phyloP scores from a whole-genome alignment of 805 yeast species.

The Priceomyces carsonii region DNA sequence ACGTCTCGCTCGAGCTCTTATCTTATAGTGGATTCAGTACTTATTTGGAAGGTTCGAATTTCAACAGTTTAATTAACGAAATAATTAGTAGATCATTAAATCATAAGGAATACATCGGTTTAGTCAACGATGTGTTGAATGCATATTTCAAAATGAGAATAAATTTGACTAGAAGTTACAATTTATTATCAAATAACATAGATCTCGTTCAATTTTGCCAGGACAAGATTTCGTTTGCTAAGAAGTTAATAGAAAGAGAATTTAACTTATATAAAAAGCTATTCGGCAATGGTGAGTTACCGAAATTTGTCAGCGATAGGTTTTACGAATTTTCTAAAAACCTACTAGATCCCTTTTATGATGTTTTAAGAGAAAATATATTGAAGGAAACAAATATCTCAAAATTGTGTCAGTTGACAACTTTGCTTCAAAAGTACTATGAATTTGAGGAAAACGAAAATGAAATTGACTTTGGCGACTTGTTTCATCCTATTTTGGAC shows the following conservation, averaged over 20 bases:
- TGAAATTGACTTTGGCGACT: conserved; percentile 50
- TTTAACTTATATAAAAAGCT: conserved; percentile 54
- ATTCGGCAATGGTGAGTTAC: conserved; percentile 31
- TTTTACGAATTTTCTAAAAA: conserved; percentile 61
- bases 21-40: conserved; percentile 60
- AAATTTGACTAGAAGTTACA: conserved; percentile 45
- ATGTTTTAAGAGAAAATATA: conserved; percentile 61
- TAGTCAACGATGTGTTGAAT: conserved; percentile 63
- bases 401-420: conserved; percentile 71
- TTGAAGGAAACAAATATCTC: conserved; percentile 70
- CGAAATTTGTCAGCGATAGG: conserved; percentile 20
- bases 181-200: conserved; percentile 20
- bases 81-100: conserved; percentile 37
- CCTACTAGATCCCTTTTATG: conserved; percentile 78
- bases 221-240: conserved; percentile 58
- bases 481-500: conserved; percentile 70
- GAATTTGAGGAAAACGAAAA: conserved; percentile 54
- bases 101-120: conserved; percentile 61
- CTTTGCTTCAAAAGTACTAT: conserved; percentile 65
- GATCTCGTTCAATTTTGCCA: conserved; percentile 62
- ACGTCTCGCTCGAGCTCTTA: conserved; percentile 58
- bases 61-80: conserved; percentile 35
- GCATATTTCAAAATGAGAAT: conserved; percentile 62
- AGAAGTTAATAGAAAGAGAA: conserved; percentile 63
- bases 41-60: conserved; percentile 18